Percentiles rank a stretch among this genome's conserved stretches.
phyloP scores from a whole-genome alignment of 2,329 filamentous ascomycete genomes.

The Nemania diffusa region DNA sequence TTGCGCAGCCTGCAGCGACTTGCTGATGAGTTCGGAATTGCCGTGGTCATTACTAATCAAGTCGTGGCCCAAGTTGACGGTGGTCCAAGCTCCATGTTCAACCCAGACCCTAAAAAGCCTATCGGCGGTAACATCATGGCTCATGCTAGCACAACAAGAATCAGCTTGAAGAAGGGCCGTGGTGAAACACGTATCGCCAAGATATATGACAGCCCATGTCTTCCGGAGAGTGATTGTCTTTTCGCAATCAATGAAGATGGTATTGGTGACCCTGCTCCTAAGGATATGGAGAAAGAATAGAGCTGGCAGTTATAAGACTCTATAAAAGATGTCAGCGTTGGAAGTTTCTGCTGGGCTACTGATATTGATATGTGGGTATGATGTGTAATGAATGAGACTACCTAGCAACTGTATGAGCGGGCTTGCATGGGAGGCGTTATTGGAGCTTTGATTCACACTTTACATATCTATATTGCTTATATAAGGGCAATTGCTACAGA shows the following conservation, averaged over 20 bases:
- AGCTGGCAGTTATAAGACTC: neutral
- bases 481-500: neutral
- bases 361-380: slow-evolving; percentile 1
- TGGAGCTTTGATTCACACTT: slow-evolving; percentile 24
- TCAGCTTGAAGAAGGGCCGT: slow-evolving; percentile 95
- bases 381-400: slow-evolving; percentile 25
- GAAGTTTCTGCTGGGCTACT: slow-evolving; percentile 6
- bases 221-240: slow-evolving; percentile 94
- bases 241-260: slow-evolving; percentile 98
- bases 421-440: slow-evolving; percentile 37
- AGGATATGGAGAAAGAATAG: slow-evolving; percentile 85
- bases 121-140: slow-evolving; percentile 99
- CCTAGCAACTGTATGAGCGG: slow-evolving; percentile 26
- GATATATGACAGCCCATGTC: slow-evolving; percentile 97
- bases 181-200: slow-evolving; percentile 97
- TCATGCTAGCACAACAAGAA: slow-evolving; percentile 92
- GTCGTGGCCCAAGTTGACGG: slow-evolving; percentile 98
- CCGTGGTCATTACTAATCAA: slow-evolving; percentile 98
- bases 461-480: slow-evolving; percentile 23
- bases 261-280: slow-evolving; percentile 93
- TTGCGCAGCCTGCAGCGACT: slow-evolving; percentile 85
- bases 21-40: slow-evolving; percentile 89
- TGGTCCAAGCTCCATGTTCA: slow-evolving; percentile 97
- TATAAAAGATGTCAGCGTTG: neutral
- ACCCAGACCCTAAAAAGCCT: slow-evolving; percentile 98